Evolutionary conservation across 805 yeast genomes (phyloP), one percentile per base, ranked within the genome.

Genomic region (Pichia manshurica): DNA sequence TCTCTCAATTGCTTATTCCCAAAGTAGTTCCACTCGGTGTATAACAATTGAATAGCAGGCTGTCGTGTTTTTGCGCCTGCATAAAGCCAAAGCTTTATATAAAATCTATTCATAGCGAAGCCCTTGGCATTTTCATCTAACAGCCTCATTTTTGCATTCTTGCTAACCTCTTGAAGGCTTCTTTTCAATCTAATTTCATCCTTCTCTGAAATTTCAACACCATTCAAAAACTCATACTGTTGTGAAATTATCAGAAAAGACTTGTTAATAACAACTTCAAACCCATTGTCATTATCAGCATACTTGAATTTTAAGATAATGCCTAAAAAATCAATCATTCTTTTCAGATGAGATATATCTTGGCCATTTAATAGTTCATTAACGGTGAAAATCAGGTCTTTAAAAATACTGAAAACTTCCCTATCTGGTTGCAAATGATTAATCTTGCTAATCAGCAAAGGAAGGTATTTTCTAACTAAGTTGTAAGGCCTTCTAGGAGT

Each of bases 11-110:
- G 20, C 4, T 42, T 48, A 28, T 46, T 39, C 1, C 59, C 64
- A 46, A 64, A 60, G 44, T 62, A 64, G 0, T 47, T 45, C 68
- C 68, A 64, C 17, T 64, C 65, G 20, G 61, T 44, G 42, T 56
- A 56, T 4, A 61, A 48, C 21, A 64, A 25, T 2, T 54, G 52
- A 31, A 46, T 32, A 5, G 49, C 53, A 4, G 49, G 34, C n/a
- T 45, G 42, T 20, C 41, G 23, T 4, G 33, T 8, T 35, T 42
- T 37, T 4, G 42, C 16, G 20, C 47, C 29, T 2, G 47, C 36
- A 13, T 32, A 52, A 16, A 52, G 12, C 53, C 52, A 52, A 15
- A 38, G 48, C 19, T 39, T 44, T 4, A 51, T n/a, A 12, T 25
- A 43, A 4, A n/a, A 31, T 12, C 36, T 39, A 16, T 38, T 37